A percentile compares a stretch with the other conserved stretches of the same genome.
These are phyloP conservation scores for Spatholobus suberectus DNA, from an alignment of 306 rosid genomes.

Conservation along the genomic window DNA sequence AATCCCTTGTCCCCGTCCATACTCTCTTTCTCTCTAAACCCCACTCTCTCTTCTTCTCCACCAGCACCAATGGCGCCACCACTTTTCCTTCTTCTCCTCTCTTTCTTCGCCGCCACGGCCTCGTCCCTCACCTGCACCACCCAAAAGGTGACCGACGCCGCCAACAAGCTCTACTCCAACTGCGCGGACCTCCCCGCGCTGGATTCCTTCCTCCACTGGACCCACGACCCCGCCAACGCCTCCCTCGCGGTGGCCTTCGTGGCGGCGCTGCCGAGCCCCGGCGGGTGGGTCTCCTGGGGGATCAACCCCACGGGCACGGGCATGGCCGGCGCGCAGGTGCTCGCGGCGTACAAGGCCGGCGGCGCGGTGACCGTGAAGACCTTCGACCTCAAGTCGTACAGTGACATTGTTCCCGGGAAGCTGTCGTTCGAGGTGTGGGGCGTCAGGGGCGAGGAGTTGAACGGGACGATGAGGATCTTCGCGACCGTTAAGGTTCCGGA, in stretches of 20 bases:
- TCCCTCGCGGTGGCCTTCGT: conserved; percentile 67
- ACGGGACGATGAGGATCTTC: conserved; percentile 33
- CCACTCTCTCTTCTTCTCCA: neutral
- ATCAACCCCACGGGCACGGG: conserved; percentile 61
- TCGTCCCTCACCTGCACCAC: conserved; percentile 62
- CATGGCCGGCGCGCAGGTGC: conserved; percentile 71
- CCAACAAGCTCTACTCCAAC: conserved; percentile 44
- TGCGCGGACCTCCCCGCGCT: conserved; percentile 74
- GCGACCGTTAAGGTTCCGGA: conserved; percentile 45
- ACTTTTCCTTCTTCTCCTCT: conserved; percentile 17
- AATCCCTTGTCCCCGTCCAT: neutral
- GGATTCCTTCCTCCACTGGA: conserved; percentile 66
- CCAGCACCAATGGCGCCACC: conserved; percentile 43
- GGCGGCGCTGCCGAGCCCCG: conserved; percentile 47
- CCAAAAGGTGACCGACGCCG: conserved; percentile 41
- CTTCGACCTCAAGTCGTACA: conserved; percentile 43
- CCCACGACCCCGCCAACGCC: conserved; percentile 57
- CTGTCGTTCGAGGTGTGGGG: conserved; percentile 62
- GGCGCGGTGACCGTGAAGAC: conserved; percentile 44
- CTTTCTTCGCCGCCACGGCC: conserved; percentile 26
- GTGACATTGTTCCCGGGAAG: conserved; percentile 29
- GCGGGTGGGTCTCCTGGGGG: conserved; percentile 82
- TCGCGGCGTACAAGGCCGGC: conserved; percentile 51
- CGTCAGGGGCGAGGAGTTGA: conserved; percentile 31
- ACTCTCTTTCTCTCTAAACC: neutral